Evolutionary conservation across 2,329 filamentous ascomycete species (phyloP), one percentile per base, ranked within the genome.

Genomic region (Xenoacremonium recifei): DNA sequence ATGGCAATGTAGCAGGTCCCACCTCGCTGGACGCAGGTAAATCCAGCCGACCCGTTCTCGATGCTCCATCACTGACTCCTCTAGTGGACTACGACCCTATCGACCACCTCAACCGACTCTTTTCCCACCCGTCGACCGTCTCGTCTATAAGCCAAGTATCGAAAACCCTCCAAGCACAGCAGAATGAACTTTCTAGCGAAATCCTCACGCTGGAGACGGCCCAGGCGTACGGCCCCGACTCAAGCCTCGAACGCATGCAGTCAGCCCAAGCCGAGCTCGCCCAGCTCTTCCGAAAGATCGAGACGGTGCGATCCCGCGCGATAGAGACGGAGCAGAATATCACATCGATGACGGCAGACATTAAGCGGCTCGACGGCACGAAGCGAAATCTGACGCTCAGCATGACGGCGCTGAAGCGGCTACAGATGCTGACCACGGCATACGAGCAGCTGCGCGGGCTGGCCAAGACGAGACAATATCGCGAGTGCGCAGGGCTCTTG

Each of bases 361-460:
- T 99, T 65, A 99, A 99, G 72, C 84, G 92, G 53, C 77, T 99
- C 51, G 93, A 99, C 68, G 88, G 87, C 65, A 96, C 93, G 27
- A 99, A 99, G 74, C 86, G 86, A 66, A 99, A 99, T 67, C 76
- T 99, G 48, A 96, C 93, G 9, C 77, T 95, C 40, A 96, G 90
- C 52, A 99, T 99, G 93, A 99, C 93, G 32, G 92, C 92, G 17
- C 74, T 99, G 59, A 99, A 99, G 73, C 80, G 93, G 35, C 76
- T 99, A 56, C 93, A 99, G 75, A 99, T 99, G 93, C 72, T 99
- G 62, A 97, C 93, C 5, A 97, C 93, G 4, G 93, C 93, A n/a
- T 99, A 97, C 68, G 93, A 97, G 63, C 93, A 99, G 70, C 76
- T 99, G 44, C 80, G 87, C 44, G 87, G 83, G 3, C 73, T 96